Evolutionary conservation across 108 stramenopile species (phyloP), one percentile per base, ranked within the genome.

Genomic region (Nannochloropsis salina): DNA sequence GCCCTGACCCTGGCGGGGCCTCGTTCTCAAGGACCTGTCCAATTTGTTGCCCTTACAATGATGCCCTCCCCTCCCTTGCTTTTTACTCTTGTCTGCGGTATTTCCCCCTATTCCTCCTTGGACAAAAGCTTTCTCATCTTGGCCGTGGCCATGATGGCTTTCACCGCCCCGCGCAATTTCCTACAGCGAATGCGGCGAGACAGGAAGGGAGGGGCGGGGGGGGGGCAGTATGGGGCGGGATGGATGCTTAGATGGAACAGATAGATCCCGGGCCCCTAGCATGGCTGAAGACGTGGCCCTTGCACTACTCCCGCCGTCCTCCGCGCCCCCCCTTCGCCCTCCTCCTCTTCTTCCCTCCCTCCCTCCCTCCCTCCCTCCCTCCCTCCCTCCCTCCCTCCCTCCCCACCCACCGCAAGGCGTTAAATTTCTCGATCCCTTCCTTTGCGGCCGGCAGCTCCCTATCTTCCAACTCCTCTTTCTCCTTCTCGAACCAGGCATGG

Each of bases 401-500:
- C 47, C 47, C 47, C 15, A 10, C 47, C 40, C 43, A 15, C 43
- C 86, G n/a, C 43, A 42, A 18, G 15, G 86, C 86, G 47, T 87
- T 87, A 1, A 84, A 87, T 31, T 84, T 84, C 9, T n/a, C 8
- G 44, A 87, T 51, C 42, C 42, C 86, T 10, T 18, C 41, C 42
- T 51, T 84, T 40, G 84, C 61, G 44, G 12, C 42, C 43, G n/a
- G 42, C 82, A 87, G 83, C 43, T 87, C 83, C 18, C 82, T 1
- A 6, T 41, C 84, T 18, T 51, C 83, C 61, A 87, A 43, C 41
- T 31, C 44, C 31, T 84, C 87, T 15, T 87, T 45, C n/a, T 83
- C 87, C 15, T 74, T 80, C n/a, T 74, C 42, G 21, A 87, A 45
- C 87, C 87, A 87, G 9, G 84, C 47, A 42, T 87, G 87, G 44